These are phyloP conservation scores for Camelina hispida DNA, from an alignment of 345 rosid species.

Conservation along the genomic window DNA sequence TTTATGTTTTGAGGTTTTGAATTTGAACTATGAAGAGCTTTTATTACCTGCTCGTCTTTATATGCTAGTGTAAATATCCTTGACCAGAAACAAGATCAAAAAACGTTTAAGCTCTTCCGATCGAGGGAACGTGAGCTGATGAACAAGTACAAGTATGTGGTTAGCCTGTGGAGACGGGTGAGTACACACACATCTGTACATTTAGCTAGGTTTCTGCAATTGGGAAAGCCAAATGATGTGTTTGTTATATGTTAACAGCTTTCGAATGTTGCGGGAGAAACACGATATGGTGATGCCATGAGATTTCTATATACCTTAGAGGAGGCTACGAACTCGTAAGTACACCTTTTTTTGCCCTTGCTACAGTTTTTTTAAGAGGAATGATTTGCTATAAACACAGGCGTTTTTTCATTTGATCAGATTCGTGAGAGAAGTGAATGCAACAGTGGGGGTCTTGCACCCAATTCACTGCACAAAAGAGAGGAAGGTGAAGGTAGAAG, in stretches of 20 bases:
- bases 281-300: slow-evolving; percentile 84
- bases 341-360: background rate
- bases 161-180: slow-evolving; percentile 93
- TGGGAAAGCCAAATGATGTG: slow-evolving; percentile 16
- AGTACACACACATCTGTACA: slow-evolving; percentile 44
- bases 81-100: slow-evolving; percentile 63
- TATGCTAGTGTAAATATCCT: slow-evolving; percentile 37
- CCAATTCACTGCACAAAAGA: slow-evolving; percentile 90
- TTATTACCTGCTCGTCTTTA: background rate
- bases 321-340: slow-evolving; percentile 77
- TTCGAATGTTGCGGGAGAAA: slow-evolving; percentile 72
- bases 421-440: slow-evolving; percentile 80
- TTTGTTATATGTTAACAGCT: slow-evolving; percentile 54
- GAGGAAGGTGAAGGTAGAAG: slow-evolving; percentile 72
- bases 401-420: slow-evolving; percentile 46
- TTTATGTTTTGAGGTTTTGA: slow-evolving; percentile 21
- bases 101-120: slow-evolving; percentile 68
- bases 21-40: slow-evolving; percentile 4
- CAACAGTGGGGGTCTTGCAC: slow-evolving; percentile 71
- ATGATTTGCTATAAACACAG: slow-evolving; percentile 4
- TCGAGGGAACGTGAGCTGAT: slow-evolving; percentile 77
- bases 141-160: slow-evolving; percentile 81
- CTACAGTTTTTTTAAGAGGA: background rate
- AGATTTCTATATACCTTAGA: slow-evolving; percentile 71
- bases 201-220: background rate